These are phyloP conservation scores for Exophiala sp. DNA, from an alignment of 2,329 filamentous ascomycete genomes.

Conservation along the genomic window DNA sequence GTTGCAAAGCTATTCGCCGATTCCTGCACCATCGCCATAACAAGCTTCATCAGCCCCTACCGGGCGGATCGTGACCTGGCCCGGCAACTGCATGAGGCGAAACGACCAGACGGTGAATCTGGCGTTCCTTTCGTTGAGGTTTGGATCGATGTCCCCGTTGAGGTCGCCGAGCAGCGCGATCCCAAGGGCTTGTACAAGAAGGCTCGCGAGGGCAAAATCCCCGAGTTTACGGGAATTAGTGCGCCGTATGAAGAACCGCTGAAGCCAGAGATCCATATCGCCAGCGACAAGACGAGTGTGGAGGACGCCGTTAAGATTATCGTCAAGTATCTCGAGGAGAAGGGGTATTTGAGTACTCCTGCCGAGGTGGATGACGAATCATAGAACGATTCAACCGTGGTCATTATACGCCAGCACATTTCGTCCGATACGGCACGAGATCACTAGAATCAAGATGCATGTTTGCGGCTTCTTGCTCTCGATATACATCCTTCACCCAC, in stretches of 20 bases:
- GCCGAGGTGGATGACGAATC: constrained; percentile 21
- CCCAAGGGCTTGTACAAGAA: constrained; percentile 99
- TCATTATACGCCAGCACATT: not conserved
- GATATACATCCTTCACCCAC: too few relatives aligned
- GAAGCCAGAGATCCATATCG: constrained; percentile 81
- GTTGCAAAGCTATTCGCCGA: constrained; percentile 97
- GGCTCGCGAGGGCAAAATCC: constrained; percentile 87
- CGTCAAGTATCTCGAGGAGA: constrained; percentile 68
- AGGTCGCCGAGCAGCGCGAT: constrained; percentile 89
- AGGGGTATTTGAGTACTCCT: constrained; percentile 55
- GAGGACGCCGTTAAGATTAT: constrained; percentile 88
- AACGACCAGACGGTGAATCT: constrained; percentile 54
- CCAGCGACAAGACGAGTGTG: constrained; percentile 75
- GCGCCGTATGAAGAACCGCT: constrained; percentile 91
- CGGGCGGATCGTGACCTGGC: constrained; percentile 79
- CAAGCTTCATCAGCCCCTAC: constrained; percentile 96
- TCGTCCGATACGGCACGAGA: too few relatives aligned
- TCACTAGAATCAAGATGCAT: too few relatives aligned
- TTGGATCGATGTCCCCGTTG: constrained; percentile 84
- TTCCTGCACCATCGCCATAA: constrained; percentile 79
- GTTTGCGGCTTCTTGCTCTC: too few relatives aligned
- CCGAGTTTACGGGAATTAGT: constrained; percentile 94
- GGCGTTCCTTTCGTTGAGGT: constrained; percentile 89
- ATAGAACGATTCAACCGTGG: not conserved
- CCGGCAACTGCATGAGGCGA: constrained; percentile 70